Evolutionary conservation across 129 eudicot genomes (phyloP).

Genomic region (Rutidosis leptorrhynchoides): DNA sequence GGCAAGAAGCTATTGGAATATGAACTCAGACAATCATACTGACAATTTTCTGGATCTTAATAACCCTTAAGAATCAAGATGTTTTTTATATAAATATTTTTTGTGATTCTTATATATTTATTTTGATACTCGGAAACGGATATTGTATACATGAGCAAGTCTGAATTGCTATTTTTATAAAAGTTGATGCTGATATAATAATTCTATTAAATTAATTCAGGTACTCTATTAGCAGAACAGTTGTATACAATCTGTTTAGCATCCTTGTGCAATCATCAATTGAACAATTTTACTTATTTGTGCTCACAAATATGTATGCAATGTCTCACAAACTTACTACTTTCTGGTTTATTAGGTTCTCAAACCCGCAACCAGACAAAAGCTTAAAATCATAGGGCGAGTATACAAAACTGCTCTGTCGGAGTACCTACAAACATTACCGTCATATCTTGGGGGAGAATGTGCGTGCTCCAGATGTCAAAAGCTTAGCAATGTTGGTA

Average conservation of each 20-base stretch:
- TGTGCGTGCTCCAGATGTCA: conserved; percentile 71
- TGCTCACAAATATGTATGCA: too few species aligned
- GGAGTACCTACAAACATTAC: conserved; percentile 57
- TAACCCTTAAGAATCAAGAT: too few species aligned
- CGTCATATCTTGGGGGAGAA: conserved; percentile 76
- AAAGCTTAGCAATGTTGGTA: conserved; percentile 24
- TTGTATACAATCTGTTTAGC: neutral
- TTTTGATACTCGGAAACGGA: too few species aligned
- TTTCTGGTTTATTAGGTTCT: conserved; percentile 51
- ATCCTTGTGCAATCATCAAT: neutral
- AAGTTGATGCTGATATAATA: too few species aligned
- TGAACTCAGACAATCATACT: too few species aligned
- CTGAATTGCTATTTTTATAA: too few species aligned
- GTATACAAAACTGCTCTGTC: conserved; percentile 52
- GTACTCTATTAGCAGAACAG: neutral
- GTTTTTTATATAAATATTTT: too few species aligned
- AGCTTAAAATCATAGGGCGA: conserved; percentile 61
- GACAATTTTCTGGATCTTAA: too few species aligned
- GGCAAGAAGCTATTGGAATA: too few species aligned
- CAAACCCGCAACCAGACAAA: conserved; percentile 70
- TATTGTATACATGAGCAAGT: too few species aligned
- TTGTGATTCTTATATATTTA: too few species aligned
- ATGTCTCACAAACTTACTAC: neutral
- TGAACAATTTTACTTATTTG: neutral
- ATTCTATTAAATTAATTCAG: neutral